Percentiles rank a stretch among this genome's conserved stretches.
phyloP scores from a whole-genome alignment of 2,329 filamentous ascomycete species.

The Aspergillus ustus region DNA sequence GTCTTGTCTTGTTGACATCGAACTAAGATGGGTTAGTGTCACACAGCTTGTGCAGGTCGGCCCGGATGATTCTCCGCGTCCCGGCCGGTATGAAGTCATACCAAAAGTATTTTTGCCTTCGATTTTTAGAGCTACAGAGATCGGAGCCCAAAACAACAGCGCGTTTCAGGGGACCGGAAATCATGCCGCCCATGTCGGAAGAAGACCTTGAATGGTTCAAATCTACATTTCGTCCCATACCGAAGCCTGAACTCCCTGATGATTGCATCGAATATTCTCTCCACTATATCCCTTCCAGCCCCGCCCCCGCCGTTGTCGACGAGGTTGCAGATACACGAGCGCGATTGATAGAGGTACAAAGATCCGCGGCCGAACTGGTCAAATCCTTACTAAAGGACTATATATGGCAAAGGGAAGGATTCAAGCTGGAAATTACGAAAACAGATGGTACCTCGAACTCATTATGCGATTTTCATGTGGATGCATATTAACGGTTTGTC shows the following conservation, averaged over 20 bases:
- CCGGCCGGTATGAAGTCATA: conserved; percentile 41
- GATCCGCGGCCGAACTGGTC: conserved; percentile 66
- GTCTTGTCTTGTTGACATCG: conserved; percentile 44
- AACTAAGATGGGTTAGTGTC: background rate
- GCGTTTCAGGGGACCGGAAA: background rate
- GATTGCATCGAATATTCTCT: conserved; percentile 86
- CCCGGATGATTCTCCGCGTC: conserved; percentile 32
- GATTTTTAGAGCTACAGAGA: background rate
- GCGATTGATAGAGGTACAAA: conserved; percentile 73
- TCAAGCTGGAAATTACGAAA: conserved; percentile 68
- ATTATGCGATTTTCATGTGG: background rate
- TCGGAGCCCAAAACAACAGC: background rate
- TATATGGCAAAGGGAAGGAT: conserved; percentile 90
- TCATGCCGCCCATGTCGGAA: conserved; percentile 50
- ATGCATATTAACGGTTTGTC: conserved; percentile 13
- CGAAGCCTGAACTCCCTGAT: conserved; percentile 71
- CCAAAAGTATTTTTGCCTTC: conserved; percentile 20
- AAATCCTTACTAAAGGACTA: conserved; percentile 76
- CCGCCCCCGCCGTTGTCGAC: conserved; percentile 58
- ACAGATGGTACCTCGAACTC: conserved; percentile 59
- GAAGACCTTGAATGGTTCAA: conserved; percentile 69
- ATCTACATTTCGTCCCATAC: conserved; percentile 68
- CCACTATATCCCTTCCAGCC: conserved; percentile 67
- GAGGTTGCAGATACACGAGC: conserved; percentile 59
- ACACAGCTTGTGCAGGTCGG: conserved; percentile 22